Evolutionary conservation across 2,329 filamentous ascomycete species (phyloP).

Genomic region (Neobulgaria alba): DNA sequence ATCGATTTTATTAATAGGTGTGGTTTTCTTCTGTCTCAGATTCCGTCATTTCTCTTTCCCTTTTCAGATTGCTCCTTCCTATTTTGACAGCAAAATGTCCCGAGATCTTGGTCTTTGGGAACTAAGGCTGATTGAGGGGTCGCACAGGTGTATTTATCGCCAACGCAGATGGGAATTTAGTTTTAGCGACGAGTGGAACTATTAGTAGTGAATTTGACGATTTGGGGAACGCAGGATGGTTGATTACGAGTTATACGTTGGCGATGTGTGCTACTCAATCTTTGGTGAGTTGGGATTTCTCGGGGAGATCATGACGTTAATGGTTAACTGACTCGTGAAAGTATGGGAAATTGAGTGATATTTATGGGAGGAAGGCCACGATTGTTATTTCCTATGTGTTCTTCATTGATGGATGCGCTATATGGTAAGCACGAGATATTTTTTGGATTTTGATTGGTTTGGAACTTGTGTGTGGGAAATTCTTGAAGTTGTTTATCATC

Average conservation of each 20-base stretch:
- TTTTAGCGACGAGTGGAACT: constrained; percentile 54
- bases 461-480: too few species aligned
- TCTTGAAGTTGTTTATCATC: too few species aligned
- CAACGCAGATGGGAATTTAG: constrained; percentile 53
- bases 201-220: constrained; percentile 53
- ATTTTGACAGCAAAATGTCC: background rate
- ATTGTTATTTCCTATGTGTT: constrained; percentile 41
- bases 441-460: too few species aligned
- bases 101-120: too few species aligned
- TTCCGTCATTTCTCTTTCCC: background rate
- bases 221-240: constrained; percentile 48
- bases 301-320: background rate
- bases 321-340: background rate
- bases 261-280: constrained; percentile 45
- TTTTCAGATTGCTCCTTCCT: background rate
- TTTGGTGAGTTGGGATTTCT: constrained; percentile 35
- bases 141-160: constrained; percentile 51
- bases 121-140: too few species aligned
- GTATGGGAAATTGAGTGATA: constrained; percentile 43
- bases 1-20: constrained; percentile 15
- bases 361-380: constrained; percentile 44
- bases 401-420: constrained; percentile 35
- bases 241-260: constrained; percentile 43
- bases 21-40: background rate
- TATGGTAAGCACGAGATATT: constrained; percentile 38